Evolutionary conservation across 257 asterid genomes (phyloP), one percentile per base, ranked within the genome.

Genomic region (Solanum dulcamara): DNA sequence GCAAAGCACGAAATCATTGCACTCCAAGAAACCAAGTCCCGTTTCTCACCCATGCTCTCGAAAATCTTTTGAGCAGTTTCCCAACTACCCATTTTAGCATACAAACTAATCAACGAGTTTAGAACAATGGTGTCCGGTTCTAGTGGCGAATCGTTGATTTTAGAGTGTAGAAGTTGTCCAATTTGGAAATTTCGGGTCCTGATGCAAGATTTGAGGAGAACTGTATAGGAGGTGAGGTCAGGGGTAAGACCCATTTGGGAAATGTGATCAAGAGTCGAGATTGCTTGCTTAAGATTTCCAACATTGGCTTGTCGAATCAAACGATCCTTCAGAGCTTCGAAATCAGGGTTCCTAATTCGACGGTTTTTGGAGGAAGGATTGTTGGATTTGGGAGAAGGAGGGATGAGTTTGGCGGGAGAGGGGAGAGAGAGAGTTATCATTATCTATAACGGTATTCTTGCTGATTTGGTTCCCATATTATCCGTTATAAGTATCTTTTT

Each of bases 201-300:
- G 87, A 96, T 95, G 91, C 98, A 95, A 88, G 98, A 91, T 84
- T 95, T 95, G 93, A 96, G 98, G 88, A 96, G 94, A 20, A 93
- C 90, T 80, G 98, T 89, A 93, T 89, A 93, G 91, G 92, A 86
- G 67, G 94, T 91, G 88, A 91, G 96, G 85, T 93, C 98, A 4
- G 98, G 96, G 83, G 88, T 77, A 85, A 90, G 87, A 74, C 88
- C 89, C 60, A 89, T 74, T 40, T 87, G 90, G 90, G 94, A 86
- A 91, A 94, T 92, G 90, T 91, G 91, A 87, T 93, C 92, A 55
- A 96, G 95, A 82, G 93, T 93, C 86, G 97, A 91, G 80, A 93
- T 87, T 79, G 98, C 99, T 85, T 94, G 91, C 15, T 86, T 86
- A 87, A 92, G 68, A 60, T 88, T 90, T 42, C 98, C 98, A 2